Evolutionary conservation across 768 basidiomycete species (phyloP).

Genomic region (Russula olivacea): DNA sequence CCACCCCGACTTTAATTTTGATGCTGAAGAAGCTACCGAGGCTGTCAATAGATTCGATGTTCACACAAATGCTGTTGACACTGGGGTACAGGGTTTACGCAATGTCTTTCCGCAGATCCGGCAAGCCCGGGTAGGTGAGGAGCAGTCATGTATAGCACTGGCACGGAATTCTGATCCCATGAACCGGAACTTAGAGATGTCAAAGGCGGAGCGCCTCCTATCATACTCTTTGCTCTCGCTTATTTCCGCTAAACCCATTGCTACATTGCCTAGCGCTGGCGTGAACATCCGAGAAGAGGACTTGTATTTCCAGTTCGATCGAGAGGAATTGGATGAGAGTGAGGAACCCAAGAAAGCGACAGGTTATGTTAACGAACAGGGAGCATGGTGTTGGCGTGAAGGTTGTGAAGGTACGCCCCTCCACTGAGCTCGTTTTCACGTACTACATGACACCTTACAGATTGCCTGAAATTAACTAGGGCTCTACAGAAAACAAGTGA

Average conservation of each 20-base stretch:
- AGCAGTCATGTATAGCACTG: neutral
- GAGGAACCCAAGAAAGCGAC: constrained; percentile 34
- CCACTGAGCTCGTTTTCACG: neutral
- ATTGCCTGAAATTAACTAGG: constrained; percentile 73
- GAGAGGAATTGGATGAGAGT: constrained; percentile 33
- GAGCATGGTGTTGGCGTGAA: constrained; percentile 87
- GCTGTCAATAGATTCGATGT: constrained; percentile 54
- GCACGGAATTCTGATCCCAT: neutral
- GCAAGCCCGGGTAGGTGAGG: constrained; percentile 61
- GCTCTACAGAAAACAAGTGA: constrained; percentile 73
- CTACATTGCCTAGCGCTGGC: constrained; percentile 43
- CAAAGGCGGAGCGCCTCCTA: constrained; percentile 65
- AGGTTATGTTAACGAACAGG: constrained; percentile 60
- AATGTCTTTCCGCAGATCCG: constrained; percentile 56
- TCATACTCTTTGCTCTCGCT: constrained; percentile 70
- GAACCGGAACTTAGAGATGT: constrained; percentile 52
- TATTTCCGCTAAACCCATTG: constrained; percentile 62
- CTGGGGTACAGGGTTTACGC: constrained; percentile 62
- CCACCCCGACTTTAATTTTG: constrained; percentile 81
- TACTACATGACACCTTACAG: constrained; percentile 33
- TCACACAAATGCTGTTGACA: constrained; percentile 60
- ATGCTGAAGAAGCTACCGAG: constrained; percentile 61
- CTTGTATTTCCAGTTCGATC: constrained; percentile 43
- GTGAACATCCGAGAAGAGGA: constrained; percentile 18
- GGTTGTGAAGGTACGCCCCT: constrained; percentile 52